A percentile compares a stretch with the other conserved stretches of the same genome.
Conservation (phyloP, 2,329 filamentous ascomycete genomes). For the Paraphoma sp. region DNA sequence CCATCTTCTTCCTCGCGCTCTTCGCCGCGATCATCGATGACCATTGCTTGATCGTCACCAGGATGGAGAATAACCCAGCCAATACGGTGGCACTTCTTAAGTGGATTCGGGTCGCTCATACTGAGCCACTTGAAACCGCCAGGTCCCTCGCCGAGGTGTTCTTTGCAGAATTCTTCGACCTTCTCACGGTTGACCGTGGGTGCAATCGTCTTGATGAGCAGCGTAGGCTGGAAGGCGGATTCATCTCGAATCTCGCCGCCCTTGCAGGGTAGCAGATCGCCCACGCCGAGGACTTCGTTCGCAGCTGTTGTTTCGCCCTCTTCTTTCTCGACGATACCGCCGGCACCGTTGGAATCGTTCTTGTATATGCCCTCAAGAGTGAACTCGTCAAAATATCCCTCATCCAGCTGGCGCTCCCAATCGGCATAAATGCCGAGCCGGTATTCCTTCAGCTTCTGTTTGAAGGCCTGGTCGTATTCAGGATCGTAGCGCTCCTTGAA, state of each 20-base stretch:
- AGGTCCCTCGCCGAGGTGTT: conserved; percentile 87
- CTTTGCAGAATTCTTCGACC: conserved; percentile 91
- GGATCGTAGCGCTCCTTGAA: conserved; percentile 94
- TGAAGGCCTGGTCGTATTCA: conserved; percentile 78
- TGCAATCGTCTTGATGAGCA: conserved; percentile 97
- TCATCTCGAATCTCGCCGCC: conserved; percentile 91
- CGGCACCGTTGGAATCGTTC: conserved; percentile 85
- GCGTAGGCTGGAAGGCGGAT: conserved; percentile 83
- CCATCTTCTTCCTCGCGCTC: conserved; percentile 72
- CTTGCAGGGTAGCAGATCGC: conserved; percentile 83
- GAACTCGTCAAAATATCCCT: conserved; percentile 90
- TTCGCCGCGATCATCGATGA: conserved; percentile 73
- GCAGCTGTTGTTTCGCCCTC: conserved; percentile 91
- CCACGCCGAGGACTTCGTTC: conserved; percentile 90
- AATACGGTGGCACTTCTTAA: conserved; percentile 96
- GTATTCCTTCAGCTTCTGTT: conserved; percentile 77
- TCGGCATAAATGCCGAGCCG: conserved; percentile 80
- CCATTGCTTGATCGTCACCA: conserved; percentile 67
- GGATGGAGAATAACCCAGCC: conserved; percentile 98
- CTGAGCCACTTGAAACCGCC: conserved; percentile 96
- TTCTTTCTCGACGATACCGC: conserved; percentile 88
- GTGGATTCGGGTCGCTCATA: conserved; percentile 93
- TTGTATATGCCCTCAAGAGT: conserved; percentile 94
- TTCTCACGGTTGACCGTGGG: conserved; percentile 94
- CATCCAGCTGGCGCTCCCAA: conserved; percentile 87